A percentile compares a stretch with the other conserved stretches of the same genome.
phyloP scores from a whole-genome alignment of 2,329 filamentous ascomycete species.

The Zymoseptoria tritici region DNA sequence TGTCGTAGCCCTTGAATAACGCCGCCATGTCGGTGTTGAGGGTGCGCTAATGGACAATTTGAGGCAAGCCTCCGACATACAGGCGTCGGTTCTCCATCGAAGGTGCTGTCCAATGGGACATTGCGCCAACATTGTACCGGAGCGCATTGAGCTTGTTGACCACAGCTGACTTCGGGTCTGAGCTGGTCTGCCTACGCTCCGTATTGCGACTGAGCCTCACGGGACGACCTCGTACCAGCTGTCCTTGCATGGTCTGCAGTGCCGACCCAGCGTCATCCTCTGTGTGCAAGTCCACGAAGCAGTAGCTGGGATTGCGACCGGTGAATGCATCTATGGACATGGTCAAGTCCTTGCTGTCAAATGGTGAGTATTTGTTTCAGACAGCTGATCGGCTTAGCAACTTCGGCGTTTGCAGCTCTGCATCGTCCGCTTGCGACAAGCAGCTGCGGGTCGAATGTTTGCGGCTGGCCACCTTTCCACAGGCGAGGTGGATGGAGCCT shows the following conservation, averaged over 20 bases:
- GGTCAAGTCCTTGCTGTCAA: conserved; percentile 50
- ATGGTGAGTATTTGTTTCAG: neutral
- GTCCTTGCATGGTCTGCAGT: conserved; percentile 50
- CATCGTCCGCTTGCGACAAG: too few relatives aligned
- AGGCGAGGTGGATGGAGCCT: too few relatives aligned
- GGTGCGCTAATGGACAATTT: conserved; percentile 35
- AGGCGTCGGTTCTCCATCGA: conserved; percentile 36
- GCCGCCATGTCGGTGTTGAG: conserved; percentile 37
- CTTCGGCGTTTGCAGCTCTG: too few relatives aligned
- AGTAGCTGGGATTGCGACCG: conserved; percentile 64
- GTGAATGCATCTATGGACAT: conserved; percentile 63
- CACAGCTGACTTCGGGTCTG: neutral
- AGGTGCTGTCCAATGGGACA: conserved; percentile 18
- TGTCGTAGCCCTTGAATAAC: conserved; percentile 39
- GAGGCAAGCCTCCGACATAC: conserved; percentile 39
- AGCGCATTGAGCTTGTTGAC: conserved; percentile 16
- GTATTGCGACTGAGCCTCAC: conserved; percentile 50
- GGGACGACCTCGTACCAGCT: conserved; percentile 49
- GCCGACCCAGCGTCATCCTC: conserved; percentile 51
- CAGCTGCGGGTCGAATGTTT: too few relatives aligned
- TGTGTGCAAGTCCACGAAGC: conserved; percentile 60
- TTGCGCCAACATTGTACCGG: conserved; percentile 32
- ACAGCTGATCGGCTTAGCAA: neutral
- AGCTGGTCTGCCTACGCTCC: conserved; percentile 1
- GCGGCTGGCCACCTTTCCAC: too few relatives aligned